Evolutionary conservation across 805 yeast genomes (phyloP).

Genomic region (Candida peoriensis): DNA sequence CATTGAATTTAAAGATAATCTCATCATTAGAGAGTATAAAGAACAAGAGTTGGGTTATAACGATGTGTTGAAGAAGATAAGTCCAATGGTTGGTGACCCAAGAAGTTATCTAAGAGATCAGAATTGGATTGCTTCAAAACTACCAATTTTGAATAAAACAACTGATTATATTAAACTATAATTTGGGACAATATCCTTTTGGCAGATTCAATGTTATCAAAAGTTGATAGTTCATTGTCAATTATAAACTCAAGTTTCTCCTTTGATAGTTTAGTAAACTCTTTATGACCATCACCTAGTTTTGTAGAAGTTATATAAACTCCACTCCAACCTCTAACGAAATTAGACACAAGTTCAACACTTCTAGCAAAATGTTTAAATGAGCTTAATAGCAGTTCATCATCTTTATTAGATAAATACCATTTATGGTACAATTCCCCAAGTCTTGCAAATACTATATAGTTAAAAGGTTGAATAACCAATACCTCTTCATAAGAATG

Average conservation of each 20-base stretch:
- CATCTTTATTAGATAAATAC: conserved; percentile 8
- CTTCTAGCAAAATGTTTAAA: conserved; percentile 57
- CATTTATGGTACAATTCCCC: conserved; percentile 44
- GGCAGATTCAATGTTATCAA: conserved; percentile 7
- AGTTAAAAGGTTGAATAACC: conserved; percentile 62
- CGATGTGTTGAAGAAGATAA: conserved; percentile 36
- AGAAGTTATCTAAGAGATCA: conserved; percentile 71
- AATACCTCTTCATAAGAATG: conserved; percentile 68
- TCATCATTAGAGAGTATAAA: conserved; percentile 72
- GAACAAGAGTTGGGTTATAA: conserved; percentile 56
- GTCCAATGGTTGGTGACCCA: conserved; percentile 56
- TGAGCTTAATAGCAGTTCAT: conserved; percentile 10
- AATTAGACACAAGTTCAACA: conserved; percentile 70
- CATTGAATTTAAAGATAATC: conserved; percentile 64
- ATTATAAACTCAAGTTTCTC: conserved; percentile 13
- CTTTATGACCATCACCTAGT: conserved; percentile 15
- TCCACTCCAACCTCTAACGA: conserved; percentile 73
- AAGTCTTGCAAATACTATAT: conserved; percentile 55
- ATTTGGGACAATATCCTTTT: not conserved
- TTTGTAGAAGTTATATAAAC: conserved; percentile 36
- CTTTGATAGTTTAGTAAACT: conserved; percentile 10
- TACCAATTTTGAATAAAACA: conserved; percentile 37
- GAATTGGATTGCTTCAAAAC: conserved; percentile 73
- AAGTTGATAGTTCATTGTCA: conserved; percentile 11
- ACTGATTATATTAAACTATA: conserved; percentile 9